Base-by-base conservation (phyloP, 768 basidiomycete genomes). In the Infundibulicybe gibba region DNA sequence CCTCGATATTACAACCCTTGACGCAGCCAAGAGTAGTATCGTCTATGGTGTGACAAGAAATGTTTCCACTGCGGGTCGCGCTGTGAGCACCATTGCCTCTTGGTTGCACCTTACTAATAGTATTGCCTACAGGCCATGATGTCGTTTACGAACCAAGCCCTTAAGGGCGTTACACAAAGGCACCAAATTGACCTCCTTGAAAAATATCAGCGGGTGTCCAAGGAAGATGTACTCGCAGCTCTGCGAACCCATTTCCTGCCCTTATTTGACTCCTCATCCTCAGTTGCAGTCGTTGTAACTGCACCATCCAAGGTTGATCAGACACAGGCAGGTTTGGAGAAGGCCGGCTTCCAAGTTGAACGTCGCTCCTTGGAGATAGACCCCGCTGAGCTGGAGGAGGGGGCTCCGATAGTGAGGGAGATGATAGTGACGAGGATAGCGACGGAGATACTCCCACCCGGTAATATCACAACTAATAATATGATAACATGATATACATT, bases 1-100 rank as follows among this genome's bases (percentile, higher is more conserved):
- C 34, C 69, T 99, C 8, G 87, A 92, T 33, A 77, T 84, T 44
- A 85, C 88, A 0, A 81, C 83, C 8, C 67, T 98, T 32, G 94
- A 97, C 54, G 87, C 90, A 0, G 91, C 94, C 4, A 93, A 95
- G 71, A 94, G 90, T 53, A 88, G 83, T 41, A 85, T 97, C 52
- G 94, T 97, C 3, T 97, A 84, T 57, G 74, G 75, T 6, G 86
- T 94, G 9, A 81, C 94, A 0, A 81, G 82, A 58, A 74, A 77
- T 39, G 88, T 95, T 16, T 86, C 93, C 15, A 95, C 92, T 3
- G 81, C 90, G 21, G 79, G 81, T n/a, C 79, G 86, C 55, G 95
- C 95, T 37, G 94, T 94, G 65, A 62, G 85, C 67, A 31, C 17
- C 40, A 33, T 32, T 35, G 0, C 25, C 3, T 12, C n/a, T 8